These are phyloP conservation scores for Colletotrichum paranaense DNA, from an alignment of 2,329 filamentous ascomycete species.

Conservation along the genomic window DNA sequence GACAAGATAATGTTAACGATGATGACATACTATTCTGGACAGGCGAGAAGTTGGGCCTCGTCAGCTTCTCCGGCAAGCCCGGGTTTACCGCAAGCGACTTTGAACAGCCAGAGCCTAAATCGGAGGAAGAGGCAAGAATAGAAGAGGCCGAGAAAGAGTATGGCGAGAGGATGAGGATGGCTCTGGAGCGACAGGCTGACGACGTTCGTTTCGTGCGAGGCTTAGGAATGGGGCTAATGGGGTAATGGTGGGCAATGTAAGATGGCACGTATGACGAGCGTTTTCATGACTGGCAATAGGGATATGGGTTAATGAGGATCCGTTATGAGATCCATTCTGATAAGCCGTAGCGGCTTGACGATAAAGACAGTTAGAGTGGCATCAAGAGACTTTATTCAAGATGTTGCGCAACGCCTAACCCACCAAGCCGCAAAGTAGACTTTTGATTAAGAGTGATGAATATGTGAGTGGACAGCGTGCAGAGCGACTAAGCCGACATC, in stretches of 20 bases:
- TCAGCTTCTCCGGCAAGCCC: slow-evolving; percentile 69
- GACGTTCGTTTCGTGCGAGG: slow-evolving; percentile 80
- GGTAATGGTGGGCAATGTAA: slow-evolving; percentile 2
- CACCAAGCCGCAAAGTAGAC: neutral
- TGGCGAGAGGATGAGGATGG: slow-evolving; percentile 77
- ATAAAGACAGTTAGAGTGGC: neutral
- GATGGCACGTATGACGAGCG: neutral
- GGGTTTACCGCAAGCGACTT: slow-evolving; percentile 64
- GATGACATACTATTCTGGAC: slow-evolving; percentile 89
- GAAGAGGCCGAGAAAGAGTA: slow-evolving; percentile 71
- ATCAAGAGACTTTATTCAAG: neutral
- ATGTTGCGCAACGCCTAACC: neutral
- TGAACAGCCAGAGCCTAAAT: slow-evolving; percentile 54
- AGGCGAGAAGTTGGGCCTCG: slow-evolving; percentile 82
- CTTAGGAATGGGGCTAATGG: slow-evolving; percentile 53
- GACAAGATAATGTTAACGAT: slow-evolving; percentile 52
- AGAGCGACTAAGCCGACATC: neutral
- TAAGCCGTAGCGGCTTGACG: neutral
- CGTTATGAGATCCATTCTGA: neutral
- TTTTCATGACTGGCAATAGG: neutral
- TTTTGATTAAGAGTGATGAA: neutral
- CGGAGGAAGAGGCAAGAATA: slow-evolving; percentile 58
- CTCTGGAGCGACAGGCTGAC: slow-evolving; percentile 81
- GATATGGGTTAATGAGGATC: neutral
- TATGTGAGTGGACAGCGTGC: neutral